Evolutionary conservation across 345 rosid species (phyloP).

Genomic region (Geranium brycei): DNA sequence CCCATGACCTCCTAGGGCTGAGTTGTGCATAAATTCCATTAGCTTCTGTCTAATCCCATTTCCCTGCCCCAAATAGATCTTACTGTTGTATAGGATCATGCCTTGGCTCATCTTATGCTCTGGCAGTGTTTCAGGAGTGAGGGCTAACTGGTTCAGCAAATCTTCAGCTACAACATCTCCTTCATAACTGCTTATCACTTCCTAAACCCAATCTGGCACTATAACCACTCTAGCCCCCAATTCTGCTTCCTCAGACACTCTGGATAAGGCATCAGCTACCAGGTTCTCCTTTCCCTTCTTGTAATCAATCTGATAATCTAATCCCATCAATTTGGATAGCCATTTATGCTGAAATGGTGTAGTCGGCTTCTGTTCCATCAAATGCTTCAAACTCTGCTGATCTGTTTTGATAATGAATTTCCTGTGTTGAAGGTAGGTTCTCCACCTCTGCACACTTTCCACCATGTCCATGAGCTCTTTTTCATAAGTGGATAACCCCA

Average conservation of each 20-base stretch:
- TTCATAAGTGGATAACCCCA: background rate
- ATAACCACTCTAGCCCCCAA: background rate
- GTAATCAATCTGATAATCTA: background rate
- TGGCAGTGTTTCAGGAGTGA: no score
- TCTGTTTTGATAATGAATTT: background rate
- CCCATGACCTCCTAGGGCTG: no score
- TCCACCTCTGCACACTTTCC: no score
- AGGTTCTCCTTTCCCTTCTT: background rate
- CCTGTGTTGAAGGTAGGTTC: no score
- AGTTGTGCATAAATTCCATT: no score
- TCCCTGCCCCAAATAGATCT: no score
- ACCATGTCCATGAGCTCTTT: background rate
- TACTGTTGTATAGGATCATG: no score
- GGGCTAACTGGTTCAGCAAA: no score
- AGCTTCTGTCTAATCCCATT: no score
- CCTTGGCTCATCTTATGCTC: no score
- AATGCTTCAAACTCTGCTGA: constrained; percentile 2
- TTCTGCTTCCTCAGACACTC: background rate
- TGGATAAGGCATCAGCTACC: background rate
- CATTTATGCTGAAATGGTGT: constrained; percentile 1
- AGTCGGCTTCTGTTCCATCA: background rate
- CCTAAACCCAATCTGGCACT: no score
- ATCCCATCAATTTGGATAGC: constrained; percentile 4
- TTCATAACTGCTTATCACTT: background rate
- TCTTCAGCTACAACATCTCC: background rate